A percentile compares a stretch with the other conserved stretches of the same genome.
Conservation (phyloP, 2,329 filamentous ascomycete genomes). For the Kalaharituber pfeilii region DNA sequence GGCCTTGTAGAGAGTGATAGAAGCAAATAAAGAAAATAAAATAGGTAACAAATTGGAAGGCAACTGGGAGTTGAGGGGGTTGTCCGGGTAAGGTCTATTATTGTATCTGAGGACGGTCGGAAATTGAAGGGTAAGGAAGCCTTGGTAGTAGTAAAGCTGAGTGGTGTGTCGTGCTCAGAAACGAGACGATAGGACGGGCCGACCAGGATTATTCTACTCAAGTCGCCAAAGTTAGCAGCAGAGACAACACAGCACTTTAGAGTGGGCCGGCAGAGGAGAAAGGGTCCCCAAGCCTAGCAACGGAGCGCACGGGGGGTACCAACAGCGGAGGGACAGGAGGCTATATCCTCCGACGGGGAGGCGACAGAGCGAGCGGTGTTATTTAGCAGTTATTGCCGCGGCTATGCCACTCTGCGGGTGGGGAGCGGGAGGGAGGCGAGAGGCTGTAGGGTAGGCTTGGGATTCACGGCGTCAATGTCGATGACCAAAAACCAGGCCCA, state of each 20-base stretch:
- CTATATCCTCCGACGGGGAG: background rate
- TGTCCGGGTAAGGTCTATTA: background rate
- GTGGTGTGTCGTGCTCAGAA: constrained; percentile 4
- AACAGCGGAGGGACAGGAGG: background rate
- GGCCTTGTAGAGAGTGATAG: background rate
- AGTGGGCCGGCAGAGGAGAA: background rate
- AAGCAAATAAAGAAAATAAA: background rate
- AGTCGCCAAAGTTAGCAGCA: constrained; percentile 8
- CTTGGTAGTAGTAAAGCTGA: constrained; percentile 6
- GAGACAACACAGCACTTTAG: constrained; percentile 11
- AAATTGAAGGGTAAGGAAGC: constrained; percentile 5
- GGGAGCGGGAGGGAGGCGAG: no score
- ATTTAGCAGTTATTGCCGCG: background rate
- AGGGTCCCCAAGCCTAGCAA: background rate
- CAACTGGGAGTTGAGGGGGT: background rate
- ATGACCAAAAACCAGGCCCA: no score
- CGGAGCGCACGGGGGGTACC: background rate
- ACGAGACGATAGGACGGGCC: constrained; percentile 12
- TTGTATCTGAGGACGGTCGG: background rate
- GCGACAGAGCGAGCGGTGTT: background rate
- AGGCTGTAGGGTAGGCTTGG: no score
- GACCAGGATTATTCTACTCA: constrained; percentile 7
- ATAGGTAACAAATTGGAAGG: background rate
- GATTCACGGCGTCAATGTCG: no score
- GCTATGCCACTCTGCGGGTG: no score